Evolutionary conservation across 768 basidiomycete species (phyloP), one percentile per base, ranked within the genome.

Genomic region (Phlebiopsis flavidoalba): DNA sequence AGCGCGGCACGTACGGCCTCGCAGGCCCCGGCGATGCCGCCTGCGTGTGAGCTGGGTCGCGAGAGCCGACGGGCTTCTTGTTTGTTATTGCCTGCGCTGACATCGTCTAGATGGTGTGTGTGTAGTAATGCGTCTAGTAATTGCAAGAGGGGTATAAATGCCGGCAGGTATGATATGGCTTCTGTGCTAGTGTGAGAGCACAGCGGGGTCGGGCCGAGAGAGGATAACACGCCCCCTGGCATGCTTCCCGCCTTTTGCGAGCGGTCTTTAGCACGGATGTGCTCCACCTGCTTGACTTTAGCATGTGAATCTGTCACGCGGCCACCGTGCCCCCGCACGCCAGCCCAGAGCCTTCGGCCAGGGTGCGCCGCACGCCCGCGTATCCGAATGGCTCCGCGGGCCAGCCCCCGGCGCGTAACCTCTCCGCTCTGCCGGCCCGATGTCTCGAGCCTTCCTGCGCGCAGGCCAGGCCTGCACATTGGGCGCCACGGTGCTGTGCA

Each of bases 31-130:
- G 95, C 96, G 22, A 91, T 84, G 19, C 97, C 97, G 62, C 97
- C 97, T 43, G 96, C 97, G 31, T n/a, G 89, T 89, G 71, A 98
- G 85, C 72, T 99, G 95, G 46, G 85, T 92, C 17, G 91, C 90
- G 67, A 93, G n/a, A 91, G 36, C 88, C 86, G 10, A 93, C 87
- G 19, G 88, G 87, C 69, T 88, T 90, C 78, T 86, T 89, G 33
- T 11, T 53, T 53, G 8, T 58, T 61, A 26, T 56, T 22, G 15
- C 65, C 56, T 22, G 15, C 65, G 65, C 47, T n/a, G 69, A 67
- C 60, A 67, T n/a, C n/a, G n/a, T n/a, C n/a, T n/a, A n/a, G n/a
- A n/a, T 66, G 52, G 47, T 19, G 53, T 17, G 48, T 17, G 8
- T 48, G 33, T 15, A 54, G 46, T 14, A 33, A 49, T n/a, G 54